These are phyloP conservation scores for Aechmea fasciata DNA, from an alignment of 176 grass and related monocot genomes.

Conservation along the genomic window DNA sequence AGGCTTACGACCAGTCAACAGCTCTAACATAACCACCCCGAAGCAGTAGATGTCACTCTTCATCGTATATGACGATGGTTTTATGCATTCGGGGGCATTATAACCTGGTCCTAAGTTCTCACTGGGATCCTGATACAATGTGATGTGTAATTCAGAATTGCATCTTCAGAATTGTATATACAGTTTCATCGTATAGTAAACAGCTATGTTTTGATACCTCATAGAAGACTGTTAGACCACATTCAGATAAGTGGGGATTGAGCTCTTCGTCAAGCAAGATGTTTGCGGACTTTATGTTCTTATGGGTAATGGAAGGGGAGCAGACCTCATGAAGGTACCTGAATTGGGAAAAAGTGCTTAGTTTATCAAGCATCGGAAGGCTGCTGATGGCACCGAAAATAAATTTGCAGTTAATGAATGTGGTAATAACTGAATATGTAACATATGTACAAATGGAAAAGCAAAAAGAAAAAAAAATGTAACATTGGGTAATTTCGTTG, in stretches of 20 bases:
- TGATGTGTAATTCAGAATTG: constrained; percentile 2
- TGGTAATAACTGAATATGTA: no score
- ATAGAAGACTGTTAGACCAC: constrained; percentile 55
- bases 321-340: constrained; percentile 92
- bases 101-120: constrained; percentile 74
- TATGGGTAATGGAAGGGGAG: constrained; percentile 68
- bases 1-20: constrained; percentile 72
- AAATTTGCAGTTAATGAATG: no score
- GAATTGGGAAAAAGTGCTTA: neutral
- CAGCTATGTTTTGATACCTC: constrained; percentile 35
- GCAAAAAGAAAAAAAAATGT: constrained; percentile 7
- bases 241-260: constrained; percentile 60
- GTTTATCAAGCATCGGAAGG: neutral
- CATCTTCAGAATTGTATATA: neutral
- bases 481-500: no score
- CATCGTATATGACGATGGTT: constrained; percentile 44
- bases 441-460: constrained; percentile 3
- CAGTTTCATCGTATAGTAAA: neutral
- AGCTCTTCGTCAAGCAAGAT: constrained; percentile 81
- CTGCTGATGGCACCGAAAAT: no score
- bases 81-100: constrained; percentile 55
- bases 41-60: constrained; percentile 91
- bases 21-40: constrained; percentile 75
- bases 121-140: constrained; percentile 43
- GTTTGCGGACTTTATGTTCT: constrained; percentile 82